phyloP scores from a whole-genome alignment of 495 filamentous ascomycete genomes.

The Platismatia glauca region DNA sequence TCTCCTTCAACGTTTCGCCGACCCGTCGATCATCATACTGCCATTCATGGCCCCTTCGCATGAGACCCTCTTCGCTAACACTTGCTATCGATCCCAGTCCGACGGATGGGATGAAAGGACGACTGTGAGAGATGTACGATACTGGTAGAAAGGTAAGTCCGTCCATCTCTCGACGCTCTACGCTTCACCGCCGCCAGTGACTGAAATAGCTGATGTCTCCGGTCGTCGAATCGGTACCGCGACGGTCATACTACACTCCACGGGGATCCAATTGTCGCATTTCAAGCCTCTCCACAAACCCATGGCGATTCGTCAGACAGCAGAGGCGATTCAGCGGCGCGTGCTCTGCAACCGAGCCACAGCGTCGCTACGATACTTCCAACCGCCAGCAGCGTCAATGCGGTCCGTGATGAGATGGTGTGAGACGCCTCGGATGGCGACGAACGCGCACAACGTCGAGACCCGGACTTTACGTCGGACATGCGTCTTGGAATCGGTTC shows the following conservation, averaged over 20 bases:
- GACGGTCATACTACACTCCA: background rate
- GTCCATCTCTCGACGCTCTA: background rate
- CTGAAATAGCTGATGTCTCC: background rate
- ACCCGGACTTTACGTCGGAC: conserved; percentile 31
- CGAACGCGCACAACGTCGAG: background rate
- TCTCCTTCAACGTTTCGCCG: no score
- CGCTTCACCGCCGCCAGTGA: background rate
- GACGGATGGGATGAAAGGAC: conserved; percentile 50
- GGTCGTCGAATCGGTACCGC: background rate
- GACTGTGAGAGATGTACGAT: conserved; percentile 37
- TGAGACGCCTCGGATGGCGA: conserved; percentile 12
- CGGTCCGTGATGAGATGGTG: conserved; percentile 2
- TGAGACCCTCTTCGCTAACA: no score
- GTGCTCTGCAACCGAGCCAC: conserved; percentile 15
- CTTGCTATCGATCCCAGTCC: conserved; percentile 24
- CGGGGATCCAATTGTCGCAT: conserved; percentile 1
- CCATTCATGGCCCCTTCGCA: no score
- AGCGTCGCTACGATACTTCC: conserved; percentile 1
- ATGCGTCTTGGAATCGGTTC: conserved; percentile 17
- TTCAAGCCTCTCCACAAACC: conserved; percentile 7
- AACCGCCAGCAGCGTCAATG: background rate
- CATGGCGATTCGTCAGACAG: background rate
- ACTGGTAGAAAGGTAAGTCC: conserved; percentile 36
- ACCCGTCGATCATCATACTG: no score
- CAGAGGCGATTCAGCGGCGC: conserved; percentile 11